Percentiles rank a stretch among this genome's conserved stretches.
Evolutionary conservation across 768 basidiomycete genomes (phyloP).

Genomic region (Calocybe gangraenosa): DNA sequence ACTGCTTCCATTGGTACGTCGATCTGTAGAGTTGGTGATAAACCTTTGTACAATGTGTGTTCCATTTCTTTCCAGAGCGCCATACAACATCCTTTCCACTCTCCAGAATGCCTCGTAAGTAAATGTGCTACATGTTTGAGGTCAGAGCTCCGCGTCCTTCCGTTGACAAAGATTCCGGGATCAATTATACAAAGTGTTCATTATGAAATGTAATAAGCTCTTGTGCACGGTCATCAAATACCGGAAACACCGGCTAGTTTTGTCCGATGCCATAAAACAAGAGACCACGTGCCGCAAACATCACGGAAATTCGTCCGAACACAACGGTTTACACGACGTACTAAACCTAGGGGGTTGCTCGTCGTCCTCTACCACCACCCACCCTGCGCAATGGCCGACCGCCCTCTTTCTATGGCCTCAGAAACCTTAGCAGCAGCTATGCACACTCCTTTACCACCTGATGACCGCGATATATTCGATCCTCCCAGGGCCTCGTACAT

Average conservation of each 20-base stretch:
- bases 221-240: not conserved
- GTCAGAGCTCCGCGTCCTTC: too few relatives aligned
- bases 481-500: slow-evolving; percentile 13
- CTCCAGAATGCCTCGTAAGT: too few relatives aligned
- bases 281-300: slow-evolving; percentile 12
- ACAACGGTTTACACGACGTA: too few relatives aligned
- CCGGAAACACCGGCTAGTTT: not conserved
- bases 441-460: slow-evolving; percentile 13
- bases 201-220: not conserved
- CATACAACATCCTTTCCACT: too few relatives aligned
- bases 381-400: slow-evolving; percentile 10
- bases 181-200: not conserved
- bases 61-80: too few relatives aligned
- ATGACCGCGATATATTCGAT: slow-evolving; percentile 8
- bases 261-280: not conserved
- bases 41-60: too few relatives aligned
- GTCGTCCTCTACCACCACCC: slow-evolving; percentile 8
- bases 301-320: too few relatives aligned
- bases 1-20: too few relatives aligned
- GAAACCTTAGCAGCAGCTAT: slow-evolving; percentile 9
- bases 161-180: too few relatives aligned
- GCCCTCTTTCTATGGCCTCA: slow-evolving; percentile 10
- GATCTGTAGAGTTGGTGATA: too few relatives aligned
- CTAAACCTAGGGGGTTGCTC: too few relatives aligned
- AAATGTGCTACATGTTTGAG: too few relatives aligned